Conservation (phyloP, 2,329 filamentous ascomycete species). For the Colletotrichum cordylinicola region DNA sequence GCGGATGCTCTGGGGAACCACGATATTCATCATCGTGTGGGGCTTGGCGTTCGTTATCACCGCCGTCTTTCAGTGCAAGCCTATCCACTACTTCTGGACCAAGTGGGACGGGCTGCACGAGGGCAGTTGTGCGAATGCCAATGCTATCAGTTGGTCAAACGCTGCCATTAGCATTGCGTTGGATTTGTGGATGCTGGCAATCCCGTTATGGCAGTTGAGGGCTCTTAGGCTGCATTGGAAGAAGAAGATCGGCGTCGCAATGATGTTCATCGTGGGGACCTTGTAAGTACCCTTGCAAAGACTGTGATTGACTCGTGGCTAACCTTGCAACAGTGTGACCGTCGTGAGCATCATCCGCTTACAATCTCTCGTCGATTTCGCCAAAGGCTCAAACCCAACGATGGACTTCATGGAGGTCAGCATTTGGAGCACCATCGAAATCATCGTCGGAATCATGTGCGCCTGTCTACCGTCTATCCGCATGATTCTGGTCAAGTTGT, state of each 20-base stretch:
- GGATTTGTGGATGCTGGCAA: slow-evolving; percentile 52
- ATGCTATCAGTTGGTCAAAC: slow-evolving; percentile 50
- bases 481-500: slow-evolving; percentile 32
- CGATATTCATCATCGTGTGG: slow-evolving; percentile 38
- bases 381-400: slow-evolving; percentile 25
- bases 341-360: slow-evolving; percentile 34
- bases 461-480: slow-evolving; percentile 37
- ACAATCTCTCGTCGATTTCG: slow-evolving; percentile 29
- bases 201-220: slow-evolving; percentile 48
- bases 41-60: slow-evolving; percentile 43
- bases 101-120: slow-evolving; percentile 52
- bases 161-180: slow-evolving; percentile 52
- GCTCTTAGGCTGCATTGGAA: slow-evolving; percentile 43
- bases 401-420: slow-evolving; percentile 29
- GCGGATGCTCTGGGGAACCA: slow-evolving; percentile 40
- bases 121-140: slow-evolving; percentile 51
- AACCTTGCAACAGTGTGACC: slow-evolving; percentile 24
- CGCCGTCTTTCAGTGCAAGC: slow-evolving; percentile 51
- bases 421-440: slow-evolving; percentile 40
- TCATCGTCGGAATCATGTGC: slow-evolving; percentile 41
- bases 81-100: slow-evolving; percentile 54
- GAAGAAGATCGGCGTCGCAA: slow-evolving; percentile 46
- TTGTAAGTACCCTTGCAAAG: slow-evolving; percentile 33
- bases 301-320: background rate
- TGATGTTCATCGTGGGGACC: slow-evolving; percentile 51